Conservation (phyloP, 73 alveolate genomes). For the Tetrahymena malaccensis region DNA sequence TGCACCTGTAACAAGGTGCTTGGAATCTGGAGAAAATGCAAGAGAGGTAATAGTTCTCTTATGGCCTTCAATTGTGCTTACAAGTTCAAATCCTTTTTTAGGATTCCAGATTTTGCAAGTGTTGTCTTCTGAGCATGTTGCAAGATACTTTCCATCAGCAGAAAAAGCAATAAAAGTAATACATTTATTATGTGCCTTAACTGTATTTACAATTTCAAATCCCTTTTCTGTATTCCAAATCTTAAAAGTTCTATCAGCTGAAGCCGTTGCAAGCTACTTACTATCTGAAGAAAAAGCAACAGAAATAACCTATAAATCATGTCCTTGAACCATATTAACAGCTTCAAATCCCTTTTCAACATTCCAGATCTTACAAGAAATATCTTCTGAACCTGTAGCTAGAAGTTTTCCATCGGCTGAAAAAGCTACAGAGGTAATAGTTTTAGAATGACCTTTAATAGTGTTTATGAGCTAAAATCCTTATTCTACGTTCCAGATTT, state of each 20-base stretch:
- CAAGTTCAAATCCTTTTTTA: background rate
- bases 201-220: background rate
- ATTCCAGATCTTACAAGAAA: too few species aligned
- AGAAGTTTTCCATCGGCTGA: too few species aligned
- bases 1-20: background rate
- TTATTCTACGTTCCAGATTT: too few species aligned
- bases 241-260: background rate
- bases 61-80: background rate
- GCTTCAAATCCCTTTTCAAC: too few species aligned
- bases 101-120: background rate
- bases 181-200: background rate
- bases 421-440: too few species aligned
- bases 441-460: too few species aligned
- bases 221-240: background rate
- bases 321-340: too few species aligned
- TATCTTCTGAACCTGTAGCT: too few species aligned
- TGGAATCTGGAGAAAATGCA: background rate
- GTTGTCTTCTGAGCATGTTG: background rate
- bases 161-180: background rate
- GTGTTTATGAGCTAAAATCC: too few species aligned
- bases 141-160: too few species aligned
- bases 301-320: too few species aligned
- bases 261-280: background rate
- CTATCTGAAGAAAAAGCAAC: too few species aligned
- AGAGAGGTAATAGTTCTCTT: background rate